These are phyloP conservation scores for Yamagishiella unicocca DNA, from an alignment of 139 green algal genomes.

Conservation along the genomic window DNA sequence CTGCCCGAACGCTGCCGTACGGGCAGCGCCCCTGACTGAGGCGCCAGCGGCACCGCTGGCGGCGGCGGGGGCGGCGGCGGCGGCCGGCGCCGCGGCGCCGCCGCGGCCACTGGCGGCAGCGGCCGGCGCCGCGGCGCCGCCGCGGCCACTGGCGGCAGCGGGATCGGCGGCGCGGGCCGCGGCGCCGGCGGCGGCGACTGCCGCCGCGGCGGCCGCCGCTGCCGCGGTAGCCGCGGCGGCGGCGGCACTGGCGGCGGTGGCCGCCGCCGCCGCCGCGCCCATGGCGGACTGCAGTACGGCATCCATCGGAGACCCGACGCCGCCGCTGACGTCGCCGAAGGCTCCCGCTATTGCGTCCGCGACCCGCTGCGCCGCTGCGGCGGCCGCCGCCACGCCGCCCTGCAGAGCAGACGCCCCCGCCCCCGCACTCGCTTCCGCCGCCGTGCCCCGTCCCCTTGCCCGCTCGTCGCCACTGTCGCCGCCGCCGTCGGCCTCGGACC, in stretches of 20 bases:
- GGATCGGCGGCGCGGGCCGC: not conserved
- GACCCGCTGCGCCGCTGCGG: conserved; percentile 10
- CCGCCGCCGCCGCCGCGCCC: conserved; percentile 21
- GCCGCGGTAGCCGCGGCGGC: not conserved
- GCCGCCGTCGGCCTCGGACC: conserved; percentile 46
- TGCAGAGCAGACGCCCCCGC: too few relatives aligned
- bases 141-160: too few relatives aligned
- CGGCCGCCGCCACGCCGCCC: not conserved
- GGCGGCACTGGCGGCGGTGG: not conserved
- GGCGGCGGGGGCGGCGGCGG: not conserved
- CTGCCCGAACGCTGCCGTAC: conserved; percentile 3
- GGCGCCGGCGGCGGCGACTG: not conserved
- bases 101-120: not conserved
- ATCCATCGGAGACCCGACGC: not conserved
- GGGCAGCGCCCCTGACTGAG: conserved; percentile 16
- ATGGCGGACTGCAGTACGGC: not conserved
- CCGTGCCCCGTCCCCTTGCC: not conserved
- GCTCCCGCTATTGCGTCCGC: not conserved
- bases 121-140: not conserved
- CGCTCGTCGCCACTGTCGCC: not conserved
- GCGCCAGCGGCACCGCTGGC: conserved; percentile 3
- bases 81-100: not conserved
- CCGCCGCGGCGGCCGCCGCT: not conserved
- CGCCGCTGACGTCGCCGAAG: not conserved
- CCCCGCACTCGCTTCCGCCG: not conserved